phyloP scores from a whole-genome alignment of 225 moss, liverwort and hornwort species.

The Pleurozium schreberi region DNA sequence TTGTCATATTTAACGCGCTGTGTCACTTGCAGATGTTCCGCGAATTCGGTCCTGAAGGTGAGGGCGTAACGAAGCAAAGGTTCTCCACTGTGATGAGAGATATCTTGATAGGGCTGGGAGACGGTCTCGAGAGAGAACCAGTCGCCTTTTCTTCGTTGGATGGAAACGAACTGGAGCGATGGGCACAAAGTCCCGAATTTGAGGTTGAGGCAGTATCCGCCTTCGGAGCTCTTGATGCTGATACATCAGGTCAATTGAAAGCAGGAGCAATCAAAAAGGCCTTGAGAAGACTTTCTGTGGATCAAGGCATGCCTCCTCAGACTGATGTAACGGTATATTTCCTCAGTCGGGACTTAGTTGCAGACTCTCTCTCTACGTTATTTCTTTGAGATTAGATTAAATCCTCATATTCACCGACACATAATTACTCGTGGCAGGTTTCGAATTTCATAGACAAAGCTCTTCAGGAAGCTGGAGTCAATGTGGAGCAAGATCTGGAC shows the following conservation, averaged over 20 bases:
- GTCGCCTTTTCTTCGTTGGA: slow-evolving; percentile 34
- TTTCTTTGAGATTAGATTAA: neutral
- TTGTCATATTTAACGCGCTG: neutral
- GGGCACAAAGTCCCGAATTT: slow-evolving; percentile 26
- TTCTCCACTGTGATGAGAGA: slow-evolving; percentile 57
- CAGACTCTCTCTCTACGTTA: neutral
- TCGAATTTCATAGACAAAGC: slow-evolving; percentile 3
- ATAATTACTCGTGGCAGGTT: neutral
- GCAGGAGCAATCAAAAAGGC: slow-evolving; percentile 39
- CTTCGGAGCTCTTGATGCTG: slow-evolving; percentile 35
- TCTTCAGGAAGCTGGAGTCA: slow-evolving; percentile 12
- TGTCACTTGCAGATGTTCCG: slow-evolving; percentile 45
- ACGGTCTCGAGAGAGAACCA: slow-evolving; percentile 72
- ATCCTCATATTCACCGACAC: neutral
- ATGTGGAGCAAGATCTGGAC: slow-evolving; percentile 17
- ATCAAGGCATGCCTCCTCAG: slow-evolving; percentile 74
- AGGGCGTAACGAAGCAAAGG: slow-evolving; percentile 31
- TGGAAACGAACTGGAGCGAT: slow-evolving; percentile 30
- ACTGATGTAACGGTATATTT: slow-evolving; percentile 32
- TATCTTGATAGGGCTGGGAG: slow-evolving; percentile 69
- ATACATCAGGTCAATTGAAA: slow-evolving; percentile 13
- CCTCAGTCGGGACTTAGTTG: neutral
- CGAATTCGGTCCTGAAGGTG: slow-evolving; percentile 37
- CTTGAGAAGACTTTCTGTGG: slow-evolving; percentile 28
- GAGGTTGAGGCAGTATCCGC: slow-evolving; percentile 41